Base-by-base conservation (phyloP, 805 yeast species). In the Priceomyces castillae region DNA sequence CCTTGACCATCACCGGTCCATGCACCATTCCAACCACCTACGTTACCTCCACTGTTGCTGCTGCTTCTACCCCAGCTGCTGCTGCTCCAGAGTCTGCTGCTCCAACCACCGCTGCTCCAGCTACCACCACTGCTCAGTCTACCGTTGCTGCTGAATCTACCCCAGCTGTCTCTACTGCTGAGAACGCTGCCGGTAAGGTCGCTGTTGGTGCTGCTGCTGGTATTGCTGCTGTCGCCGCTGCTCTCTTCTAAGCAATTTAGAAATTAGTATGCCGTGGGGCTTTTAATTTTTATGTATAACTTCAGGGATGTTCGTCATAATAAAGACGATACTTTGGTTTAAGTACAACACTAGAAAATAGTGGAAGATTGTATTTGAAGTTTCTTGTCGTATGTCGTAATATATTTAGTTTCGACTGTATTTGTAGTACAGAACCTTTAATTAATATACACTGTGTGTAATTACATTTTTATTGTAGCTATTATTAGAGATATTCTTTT, bases 1-100 rank as follows among this genome's bases (percentile, higher is more conserved):
- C 95, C 55, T 68, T 87, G 58, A 86, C 94, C 65, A 77, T 86
- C 79, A 84, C 95, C 59, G 84, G 87, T 76, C 90, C 90, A 64
- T 87, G 95, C 76, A 85, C 92, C 61, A 59, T 81, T 59, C 76
- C 81, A 61, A 66, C 73, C 68, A 69, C 71, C 55, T 60, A 59
- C 61, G 60, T 57, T 40, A 54, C 62, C 48, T 34, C 58, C 23
- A 40, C 35, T 17, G 40, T 49, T 37, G 30, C 59, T 30, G 46
- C 42, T 30, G 48, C 57, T 41, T 40, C 61, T 18, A 48, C 61
- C 45, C 52, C 46, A 33, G 45, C 50, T 26, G 26, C 50, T 37
- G 20, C 49, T 28, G 41, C 44, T 28, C 34, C 48, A 15, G 47
- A 41, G 37, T 62, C 52, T 52, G 43, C 43, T 40, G 34, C 34